Evolutionary conservation across 805 yeast genomes (phyloP).

Genomic region (Wickerhamiella musiphila): DNA sequence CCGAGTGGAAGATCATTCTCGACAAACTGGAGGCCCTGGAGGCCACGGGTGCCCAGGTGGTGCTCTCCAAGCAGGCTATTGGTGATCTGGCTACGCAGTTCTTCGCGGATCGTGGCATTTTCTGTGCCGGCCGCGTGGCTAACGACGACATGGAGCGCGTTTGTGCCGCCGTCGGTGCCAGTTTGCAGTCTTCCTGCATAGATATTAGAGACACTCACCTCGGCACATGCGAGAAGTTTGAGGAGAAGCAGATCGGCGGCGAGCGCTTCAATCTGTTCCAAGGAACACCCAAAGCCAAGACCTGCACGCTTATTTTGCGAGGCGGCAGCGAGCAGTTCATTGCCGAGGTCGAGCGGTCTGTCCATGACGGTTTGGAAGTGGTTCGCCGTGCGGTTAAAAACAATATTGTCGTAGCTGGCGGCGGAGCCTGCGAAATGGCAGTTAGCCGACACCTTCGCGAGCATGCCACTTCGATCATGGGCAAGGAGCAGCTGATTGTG

Average conservation of each 20-base stretch:
- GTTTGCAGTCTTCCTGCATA: constrained; percentile 49
- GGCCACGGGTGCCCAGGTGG: constrained; percentile 78
- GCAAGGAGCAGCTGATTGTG: constrained; percentile 86
- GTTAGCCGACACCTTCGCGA: constrained; percentile 76
- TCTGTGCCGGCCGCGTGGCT: constrained; percentile 93
- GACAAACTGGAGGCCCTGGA: constrained; percentile 71
- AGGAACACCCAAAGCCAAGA: constrained; percentile 83
- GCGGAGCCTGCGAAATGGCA: constrained; percentile 99
- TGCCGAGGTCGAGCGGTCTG: constrained; percentile 93
- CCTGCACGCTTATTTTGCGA: constrained; percentile 82
- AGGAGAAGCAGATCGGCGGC: constrained; percentile 89
- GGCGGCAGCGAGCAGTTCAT: constrained; percentile 98
- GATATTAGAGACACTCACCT: constrained; percentile 53
- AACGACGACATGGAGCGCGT: constrained; percentile 85
- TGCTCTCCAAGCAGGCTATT: constrained; percentile 84
- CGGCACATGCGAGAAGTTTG: constrained; percentile 73
- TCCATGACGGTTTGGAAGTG: constrained; percentile 97
- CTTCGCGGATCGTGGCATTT: constrained; percentile 88
- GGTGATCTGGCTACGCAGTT: constrained; percentile 98
- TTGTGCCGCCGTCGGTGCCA: constrained; percentile 84
- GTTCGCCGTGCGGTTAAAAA: constrained; percentile 87
- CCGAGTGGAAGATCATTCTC: constrained; percentile 94
- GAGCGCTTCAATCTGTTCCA: constrained; percentile 86
- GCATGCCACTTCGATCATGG: constrained; percentile 72
- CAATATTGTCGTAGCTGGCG: constrained; percentile 86